phyloP scores from a whole-genome alignment of 306 rosid genomes.

The Cercis canadensis region DNA sequence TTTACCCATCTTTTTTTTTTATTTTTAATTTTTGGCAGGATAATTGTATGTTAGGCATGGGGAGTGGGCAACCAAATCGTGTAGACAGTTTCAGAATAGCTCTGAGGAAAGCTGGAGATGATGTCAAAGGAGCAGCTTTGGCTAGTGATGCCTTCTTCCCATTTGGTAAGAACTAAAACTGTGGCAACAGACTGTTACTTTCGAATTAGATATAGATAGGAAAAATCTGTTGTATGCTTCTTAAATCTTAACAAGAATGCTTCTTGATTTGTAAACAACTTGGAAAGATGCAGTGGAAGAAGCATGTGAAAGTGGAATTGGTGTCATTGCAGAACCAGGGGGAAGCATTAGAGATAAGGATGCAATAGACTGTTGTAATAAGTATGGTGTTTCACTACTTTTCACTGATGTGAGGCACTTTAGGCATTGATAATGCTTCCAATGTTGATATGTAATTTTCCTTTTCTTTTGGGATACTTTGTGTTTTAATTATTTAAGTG shows the following conservation, averaged over 20 bases:
- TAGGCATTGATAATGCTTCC: constrained; percentile 58
- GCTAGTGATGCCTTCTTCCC: constrained; percentile 99
- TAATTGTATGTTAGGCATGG: constrained; percentile 95
- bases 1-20: background rate
- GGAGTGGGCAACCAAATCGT: constrained; percentile 97
- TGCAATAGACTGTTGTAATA: constrained; percentile 88
- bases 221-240: no score
- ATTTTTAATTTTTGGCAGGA: constrained; percentile 54
- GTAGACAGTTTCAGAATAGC: constrained; percentile 87
- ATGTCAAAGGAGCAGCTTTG: constrained; percentile 88
- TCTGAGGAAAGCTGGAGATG: constrained; percentile 86
- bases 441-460: background rate
- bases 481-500: no score
- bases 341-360: constrained; percentile 88
- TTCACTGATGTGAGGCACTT: constrained; percentile 91
- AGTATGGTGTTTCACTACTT: constrained; percentile 83
- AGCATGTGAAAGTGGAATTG: constrained; percentile 80
- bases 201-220: no score
- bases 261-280: constrained; percentile 57
- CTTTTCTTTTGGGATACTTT: background rate
- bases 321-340: constrained; percentile 86
- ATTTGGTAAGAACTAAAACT: constrained; percentile 77
- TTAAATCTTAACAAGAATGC: background rate
- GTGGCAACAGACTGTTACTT: no score
- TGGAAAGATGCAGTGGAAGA: constrained; percentile 98